Evolutionary conservation across 768 basidiomycete species (phyloP).

Genomic region (Podaxis sp.): DNA sequence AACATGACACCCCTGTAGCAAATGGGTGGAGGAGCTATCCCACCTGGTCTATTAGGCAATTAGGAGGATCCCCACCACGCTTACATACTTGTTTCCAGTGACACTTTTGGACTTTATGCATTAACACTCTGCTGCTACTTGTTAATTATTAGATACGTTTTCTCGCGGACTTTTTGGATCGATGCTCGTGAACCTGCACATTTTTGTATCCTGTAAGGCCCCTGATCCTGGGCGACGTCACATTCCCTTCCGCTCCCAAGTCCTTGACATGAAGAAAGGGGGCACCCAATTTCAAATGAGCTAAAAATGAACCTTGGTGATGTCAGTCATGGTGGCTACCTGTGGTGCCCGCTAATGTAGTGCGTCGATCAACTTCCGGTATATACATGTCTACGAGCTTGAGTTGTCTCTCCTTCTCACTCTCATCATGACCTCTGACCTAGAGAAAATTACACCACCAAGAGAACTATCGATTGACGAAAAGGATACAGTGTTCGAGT

Average conservation of each 20-base stretch:
- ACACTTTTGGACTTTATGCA: background rate
- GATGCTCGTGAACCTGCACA: background rate
- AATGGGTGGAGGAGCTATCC: background rate
- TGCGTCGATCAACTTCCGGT: background rate
- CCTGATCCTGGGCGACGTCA: background rate
- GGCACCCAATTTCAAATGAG: background rate
- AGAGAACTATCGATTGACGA: slow-evolving; percentile 36
- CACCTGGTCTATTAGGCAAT: background rate
- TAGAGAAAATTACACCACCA: slow-evolving; percentile 35
- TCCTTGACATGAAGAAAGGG: background rate
- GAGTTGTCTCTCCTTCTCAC: background rate
- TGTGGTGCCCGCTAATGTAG: background rate
- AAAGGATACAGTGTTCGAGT: slow-evolving; percentile 37
- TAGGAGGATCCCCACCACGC: background rate
- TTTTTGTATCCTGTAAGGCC: background rate
- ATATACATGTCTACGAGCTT: background rate
- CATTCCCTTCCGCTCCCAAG: background rate
- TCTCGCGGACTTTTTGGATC: background rate
- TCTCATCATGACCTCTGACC: slow-evolving; percentile 18
- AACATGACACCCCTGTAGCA: background rate
- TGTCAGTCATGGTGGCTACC: background rate
- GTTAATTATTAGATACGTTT: background rate
- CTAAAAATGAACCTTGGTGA: background rate
- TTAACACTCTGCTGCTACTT: background rate
- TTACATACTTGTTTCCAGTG: background rate